Evolutionary conservation across 2,329 filamentous ascomycete species (phyloP).

Genomic region (Aspergillus neoniger): DNA sequence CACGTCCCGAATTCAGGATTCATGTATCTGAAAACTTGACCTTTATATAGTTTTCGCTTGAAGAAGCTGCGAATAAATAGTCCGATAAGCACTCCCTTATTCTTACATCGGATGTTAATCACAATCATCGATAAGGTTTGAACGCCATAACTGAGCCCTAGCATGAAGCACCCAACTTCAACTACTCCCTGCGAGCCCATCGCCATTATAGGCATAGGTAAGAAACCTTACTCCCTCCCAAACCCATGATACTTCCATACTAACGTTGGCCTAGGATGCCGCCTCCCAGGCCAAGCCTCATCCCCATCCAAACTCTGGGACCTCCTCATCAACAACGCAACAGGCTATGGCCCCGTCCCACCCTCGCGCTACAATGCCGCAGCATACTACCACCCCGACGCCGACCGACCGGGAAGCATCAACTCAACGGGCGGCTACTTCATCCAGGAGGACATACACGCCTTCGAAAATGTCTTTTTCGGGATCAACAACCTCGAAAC

Average conservation of each 20-base stretch:
- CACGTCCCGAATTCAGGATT: too few relatives aligned
- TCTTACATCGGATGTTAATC: too few relatives aligned
- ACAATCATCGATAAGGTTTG: too few relatives aligned
- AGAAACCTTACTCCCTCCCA: too few relatives aligned
- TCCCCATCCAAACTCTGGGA: conserved; percentile 13
- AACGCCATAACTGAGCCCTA: too few relatives aligned
- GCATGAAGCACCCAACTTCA: too few relatives aligned
- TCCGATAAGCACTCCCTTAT: too few relatives aligned
- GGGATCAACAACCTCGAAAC: conserved; percentile 12
- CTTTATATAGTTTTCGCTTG: too few relatives aligned
- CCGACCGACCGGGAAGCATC: not conserved
- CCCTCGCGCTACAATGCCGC: not conserved
- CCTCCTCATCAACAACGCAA: not conserved
- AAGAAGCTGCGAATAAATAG: too few relatives aligned
- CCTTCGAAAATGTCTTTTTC: conserved; percentile 16
- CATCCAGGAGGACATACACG: conserved; percentile 1
- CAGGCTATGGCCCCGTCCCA: conserved; percentile 1
- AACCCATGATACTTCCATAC: too few relatives aligned
- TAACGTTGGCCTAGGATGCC: not conserved
- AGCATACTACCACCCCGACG: conserved; percentile 4
- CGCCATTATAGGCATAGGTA: not conserved
- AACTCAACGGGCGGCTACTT: conserved; percentile 4
- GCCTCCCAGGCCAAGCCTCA: conserved; percentile 3
- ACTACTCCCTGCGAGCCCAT: not conserved
- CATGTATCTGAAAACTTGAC: too few relatives aligned